Evolutionary conservation across 2,329 filamentous ascomycete species (phyloP), one percentile per base, ranked within the genome.

Genomic region (Sarocladium strictum): DNA sequence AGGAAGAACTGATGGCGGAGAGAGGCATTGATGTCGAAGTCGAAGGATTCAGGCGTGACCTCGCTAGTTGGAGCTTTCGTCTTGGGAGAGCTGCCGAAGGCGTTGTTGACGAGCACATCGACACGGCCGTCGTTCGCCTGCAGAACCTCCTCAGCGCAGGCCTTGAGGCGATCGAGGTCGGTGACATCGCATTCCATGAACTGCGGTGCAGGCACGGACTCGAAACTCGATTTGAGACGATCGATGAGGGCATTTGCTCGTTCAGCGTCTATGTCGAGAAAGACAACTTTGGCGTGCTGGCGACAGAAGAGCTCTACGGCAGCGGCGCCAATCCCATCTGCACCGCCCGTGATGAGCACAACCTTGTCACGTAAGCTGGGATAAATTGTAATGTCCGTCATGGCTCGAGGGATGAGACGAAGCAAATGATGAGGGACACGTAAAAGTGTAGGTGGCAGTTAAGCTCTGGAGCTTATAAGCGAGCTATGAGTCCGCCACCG

Each of bases 51-150:
- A 0, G 69, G 59, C 2, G 74, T 76, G 7, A 77, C 67, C 0
- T 67, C 54, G 11, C 59, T 53, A 1, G 69, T 74, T 2, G 61
- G 53, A 0, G 60, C 63, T 19, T 66, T 60, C 24, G 65, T 59
- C 15, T 47, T 53, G 21, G 58, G 58, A 17, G 58, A 59, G 3
- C 57, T 60, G 0, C 57, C 58, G 0, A 88, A 90, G 17, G 90
- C 90, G 67, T 94, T 95, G 76, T 95, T 94, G 73, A 96, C 74
- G 52, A 95, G 72, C 59, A 94, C 87, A 69, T 95, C 87, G 63
- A 95, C 79, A 62, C 26, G 53, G 0, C 59, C 59, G 32, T 66
- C 58, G 2, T 63, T 54, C 2, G 60, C 57, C 24, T 12, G 14
- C 1, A 73, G 54, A 2, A 67, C 65, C n/a, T 62, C 59, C 14